Evolutionary conservation across 805 yeast genomes (phyloP), one percentile per base, ranked within the genome.

Genomic region (Metschnikowia gelsemii): DNA sequence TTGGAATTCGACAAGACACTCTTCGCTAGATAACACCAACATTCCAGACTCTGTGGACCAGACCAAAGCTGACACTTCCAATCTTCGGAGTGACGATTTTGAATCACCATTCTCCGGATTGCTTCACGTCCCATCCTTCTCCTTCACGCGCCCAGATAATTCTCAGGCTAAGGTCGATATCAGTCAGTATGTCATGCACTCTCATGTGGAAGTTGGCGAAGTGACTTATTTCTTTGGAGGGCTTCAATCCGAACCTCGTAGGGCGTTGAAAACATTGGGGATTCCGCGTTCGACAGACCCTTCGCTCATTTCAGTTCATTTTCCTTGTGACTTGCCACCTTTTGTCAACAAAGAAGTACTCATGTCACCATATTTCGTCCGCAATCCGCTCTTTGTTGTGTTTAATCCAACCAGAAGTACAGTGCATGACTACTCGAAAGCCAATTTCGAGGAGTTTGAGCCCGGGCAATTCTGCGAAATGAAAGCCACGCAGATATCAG

Each of bases 381-480:
- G 52, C 19, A 64, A 66, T 44, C 40, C 44, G 9, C 45, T 52
- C 22, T 58, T 68, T 26, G 47, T 51, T 35, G 37, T 52, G 21
- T 64, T 56, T 51, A 61, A 59, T 62, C 69, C 54, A 35, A 53
- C 43, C 18, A 55, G 71, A 41, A 63, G 65, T 9, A 57, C 70
- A 0, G 49, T 62, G 4, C 60, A 62, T 3, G 55, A 58, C 20
- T 49, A 61, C 43, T 64, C 62, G 31, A 54, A 54, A 4, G 42
- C 50, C 20, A 46, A 38, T 12, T 47, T 46, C 2, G 76, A 75
- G 2, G 37, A 36, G 11, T 31, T 70, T 32, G 53, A 68, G 4
- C 88, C 89, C 0, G 74, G 76, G 3, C 73, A 81, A 2, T 52
- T 82, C 14, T 54, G 76, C 32, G 72, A 78, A 40, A 63, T 79